These are phyloP conservation scores for Oryza nivara DNA, from an alignment of 176 grass and related monocot species.

Conservation along the genomic window DNA sequence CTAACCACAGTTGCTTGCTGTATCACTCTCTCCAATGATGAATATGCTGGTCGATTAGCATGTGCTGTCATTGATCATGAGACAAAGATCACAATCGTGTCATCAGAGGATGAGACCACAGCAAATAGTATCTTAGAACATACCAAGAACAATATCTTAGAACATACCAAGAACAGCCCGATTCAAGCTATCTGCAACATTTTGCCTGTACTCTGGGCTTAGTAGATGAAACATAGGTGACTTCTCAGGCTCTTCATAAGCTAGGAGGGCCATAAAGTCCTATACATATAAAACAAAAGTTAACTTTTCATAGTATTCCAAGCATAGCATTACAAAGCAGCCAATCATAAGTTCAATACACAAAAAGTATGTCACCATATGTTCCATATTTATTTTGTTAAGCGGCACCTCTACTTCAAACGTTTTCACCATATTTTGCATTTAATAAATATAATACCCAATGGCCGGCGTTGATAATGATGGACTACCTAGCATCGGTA, in stretches of 20 bases:
- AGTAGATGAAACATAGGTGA: constrained; percentile 98
- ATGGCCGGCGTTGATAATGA: too few species aligned
- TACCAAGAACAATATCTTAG: constrained; percentile 61
- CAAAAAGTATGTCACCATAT: not conserved
- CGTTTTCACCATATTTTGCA: not conserved
- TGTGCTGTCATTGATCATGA: constrained; percentile 57
- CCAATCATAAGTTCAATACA: constrained; percentile 1
- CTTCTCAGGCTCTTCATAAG: constrained; percentile 94
- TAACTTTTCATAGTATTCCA: constrained; percentile 18
- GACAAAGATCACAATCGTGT: constrained; percentile 30
- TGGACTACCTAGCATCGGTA: not conserved
- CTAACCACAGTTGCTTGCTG: constrained; percentile 79
- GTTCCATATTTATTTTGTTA: not conserved
- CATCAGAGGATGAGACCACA: not conserved
- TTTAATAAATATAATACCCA: not conserved
- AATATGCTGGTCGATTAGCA: constrained; percentile 85
- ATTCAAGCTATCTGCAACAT: constrained; percentile 87
- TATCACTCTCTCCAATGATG: constrained; percentile 89
- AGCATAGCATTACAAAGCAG: constrained; percentile 19
- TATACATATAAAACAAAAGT: constrained; percentile 45
- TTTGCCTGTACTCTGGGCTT: constrained; percentile 85
- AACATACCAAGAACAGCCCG: constrained; percentile 84
- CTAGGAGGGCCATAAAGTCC: constrained; percentile 90
- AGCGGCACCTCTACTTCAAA: not conserved
- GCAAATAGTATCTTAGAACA: constrained; percentile 3